Percentiles rank a stretch among this genome's conserved stretches.
Evolutionary conservation across 306 rosid genomes (phyloP).

Genomic region (Delonix regia): DNA sequence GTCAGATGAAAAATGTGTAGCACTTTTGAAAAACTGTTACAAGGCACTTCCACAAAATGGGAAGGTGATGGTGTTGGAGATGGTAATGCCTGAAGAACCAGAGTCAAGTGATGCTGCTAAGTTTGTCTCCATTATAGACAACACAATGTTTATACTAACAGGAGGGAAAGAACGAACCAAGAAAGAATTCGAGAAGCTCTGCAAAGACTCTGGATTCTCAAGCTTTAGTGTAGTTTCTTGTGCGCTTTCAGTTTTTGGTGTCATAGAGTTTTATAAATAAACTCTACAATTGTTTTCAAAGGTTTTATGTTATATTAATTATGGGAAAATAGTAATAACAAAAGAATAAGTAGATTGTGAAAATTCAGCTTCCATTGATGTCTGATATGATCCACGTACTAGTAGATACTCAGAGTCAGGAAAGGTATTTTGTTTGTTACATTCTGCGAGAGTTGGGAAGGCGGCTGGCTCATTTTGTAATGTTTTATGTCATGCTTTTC

Average conservation of each 20-base stretch:
- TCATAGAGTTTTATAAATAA: slow-evolving; percentile 16
- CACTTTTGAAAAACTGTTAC: slow-evolving; percentile 8
- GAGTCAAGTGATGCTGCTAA: background rate
- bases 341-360: no score
- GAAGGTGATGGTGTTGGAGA: slow-evolving; percentile 23
- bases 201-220: slow-evolving; percentile 24
- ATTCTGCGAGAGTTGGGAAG: no score
- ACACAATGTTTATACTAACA: background rate
- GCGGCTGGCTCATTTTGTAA: no score
- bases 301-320: no score
- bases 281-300: background rate
- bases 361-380: no score
- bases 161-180: slow-evolving; percentile 12
- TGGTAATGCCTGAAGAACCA: slow-evolving; percentile 20
- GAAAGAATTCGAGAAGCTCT: slow-evolving; percentile 4
- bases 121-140: background rate
- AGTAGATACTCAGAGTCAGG: no score
- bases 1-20: slow-evolving; percentile 25
- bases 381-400: no score
- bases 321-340: no score
- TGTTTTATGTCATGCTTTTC: no score
- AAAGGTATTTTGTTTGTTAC: no score
- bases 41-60: slow-evolving; percentile 20
- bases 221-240: background rate
- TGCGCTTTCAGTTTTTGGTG: background rate